Percentiles rank a stretch among this genome's conserved stretches.
Evolutionary conservation across 73 alveolate genomes (phyloP).

Genomic region (Stentor roeselii): DNA sequence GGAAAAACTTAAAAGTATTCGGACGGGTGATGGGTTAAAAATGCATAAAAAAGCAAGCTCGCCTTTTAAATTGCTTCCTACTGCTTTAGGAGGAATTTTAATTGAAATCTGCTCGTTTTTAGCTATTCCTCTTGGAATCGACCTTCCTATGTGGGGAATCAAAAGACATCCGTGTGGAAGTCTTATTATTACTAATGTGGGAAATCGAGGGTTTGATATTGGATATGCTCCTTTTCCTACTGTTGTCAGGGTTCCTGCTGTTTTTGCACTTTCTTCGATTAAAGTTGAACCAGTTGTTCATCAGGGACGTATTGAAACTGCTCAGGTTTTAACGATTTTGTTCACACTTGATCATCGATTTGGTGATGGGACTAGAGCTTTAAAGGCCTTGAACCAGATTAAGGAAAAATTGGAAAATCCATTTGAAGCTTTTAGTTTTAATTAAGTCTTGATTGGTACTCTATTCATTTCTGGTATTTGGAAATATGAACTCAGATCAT

Average conservation of each 20-base stretch:
- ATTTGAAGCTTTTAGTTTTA: neutral
- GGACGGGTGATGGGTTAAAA: neutral
- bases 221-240: constrained; percentile 7
- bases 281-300: neutral
- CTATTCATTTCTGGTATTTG: too few species aligned
- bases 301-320: neutral
- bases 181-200: neutral
- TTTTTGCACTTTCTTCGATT: neutral
- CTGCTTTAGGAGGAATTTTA: neutral
- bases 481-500: too few species aligned
- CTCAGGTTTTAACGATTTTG: neutral
- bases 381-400: neutral
- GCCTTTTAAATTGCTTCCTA: neutral
- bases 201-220: neutral
- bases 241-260: neutral
- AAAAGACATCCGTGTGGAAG: neutral
- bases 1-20: neutral
- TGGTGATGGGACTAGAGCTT: neutral
- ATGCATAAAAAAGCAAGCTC: neutral
- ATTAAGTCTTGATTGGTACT: too few species aligned
- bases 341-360: neutral
- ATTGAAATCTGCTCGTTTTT: neutral
- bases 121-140: neutral
- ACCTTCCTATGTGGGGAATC: neutral
- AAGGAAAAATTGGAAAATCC: neutral